Evolutionary conservation across 176 grass and related monocot species (phyloP).

Genomic region (Hordeum marinum): DNA sequence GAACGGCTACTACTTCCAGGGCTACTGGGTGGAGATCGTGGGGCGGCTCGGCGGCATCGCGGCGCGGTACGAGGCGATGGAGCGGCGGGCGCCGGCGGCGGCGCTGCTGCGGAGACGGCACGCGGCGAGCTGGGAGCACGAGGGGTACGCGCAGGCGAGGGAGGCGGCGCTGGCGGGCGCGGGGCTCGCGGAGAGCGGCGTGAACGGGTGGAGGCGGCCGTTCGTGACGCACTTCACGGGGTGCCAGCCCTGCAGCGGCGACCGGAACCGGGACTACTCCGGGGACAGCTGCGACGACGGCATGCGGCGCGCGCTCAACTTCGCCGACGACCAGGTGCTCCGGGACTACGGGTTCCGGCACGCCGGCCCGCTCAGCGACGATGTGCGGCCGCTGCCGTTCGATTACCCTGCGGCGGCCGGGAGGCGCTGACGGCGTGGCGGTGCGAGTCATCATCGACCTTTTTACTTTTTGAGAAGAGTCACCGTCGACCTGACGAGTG

Average conservation of each 20-base stretch:
- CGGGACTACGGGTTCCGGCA: conserved; percentile 67
- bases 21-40: conserved; percentile 89
- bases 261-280: conserved; percentile 65
- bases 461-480: too few species aligned
- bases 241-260: conserved; percentile 86
- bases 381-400: conserved; percentile 56
- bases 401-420: conserved; percentile 33
- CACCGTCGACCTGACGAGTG: too few species aligned
- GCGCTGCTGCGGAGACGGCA: conserved; percentile 41
- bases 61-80: conserved; percentile 47
- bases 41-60: conserved; percentile 53
- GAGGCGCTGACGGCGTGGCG: not conserved
- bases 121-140: conserved; percentile 41
- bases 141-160: conserved; percentile 31
- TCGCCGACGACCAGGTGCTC: conserved; percentile 91
- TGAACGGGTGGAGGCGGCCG: conserved; percentile 48
- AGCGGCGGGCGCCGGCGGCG: conserved; percentile 22
- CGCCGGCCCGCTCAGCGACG: conserved; percentile 30
- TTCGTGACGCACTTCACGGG: conserved; percentile 95
- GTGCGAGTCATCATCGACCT: not conserved
- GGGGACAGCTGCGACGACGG: conserved; percentile 64
- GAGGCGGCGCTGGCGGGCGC: conserved; percentile 29
- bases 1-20: conserved; percentile 67
- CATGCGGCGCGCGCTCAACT: conserved; percentile 73
- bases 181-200: conserved; percentile 34